Conservation (phyloP, 1,284 basidiomycete species). For the Ganoderma leucocontextum region DNA sequence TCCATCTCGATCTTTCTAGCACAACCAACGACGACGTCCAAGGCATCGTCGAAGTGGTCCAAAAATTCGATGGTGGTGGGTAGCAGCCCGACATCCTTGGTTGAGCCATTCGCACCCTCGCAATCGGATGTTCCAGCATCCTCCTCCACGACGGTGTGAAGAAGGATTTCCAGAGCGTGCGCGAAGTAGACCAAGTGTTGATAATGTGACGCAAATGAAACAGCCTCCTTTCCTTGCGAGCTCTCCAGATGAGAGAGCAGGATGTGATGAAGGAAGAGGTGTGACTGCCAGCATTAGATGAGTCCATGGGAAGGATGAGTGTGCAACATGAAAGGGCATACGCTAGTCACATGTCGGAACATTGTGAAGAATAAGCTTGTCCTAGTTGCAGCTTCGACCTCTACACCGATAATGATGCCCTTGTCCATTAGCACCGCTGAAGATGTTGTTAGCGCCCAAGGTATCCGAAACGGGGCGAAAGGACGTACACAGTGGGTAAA, state of each 20-base stretch:
- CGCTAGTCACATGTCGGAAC: slow-evolving; percentile 92
- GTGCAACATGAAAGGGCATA: slow-evolving; percentile 47
- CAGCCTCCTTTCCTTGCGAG: slow-evolving; percentile 79
- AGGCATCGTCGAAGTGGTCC: slow-evolving; percentile 90
- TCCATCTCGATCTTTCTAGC: slow-evolving; percentile 97
- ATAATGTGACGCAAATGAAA: slow-evolving; percentile 89
- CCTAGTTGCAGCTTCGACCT: slow-evolving; percentile 85
- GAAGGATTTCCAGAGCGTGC: slow-evolving; percentile 92
- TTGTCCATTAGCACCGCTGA: slow-evolving; percentile 97
- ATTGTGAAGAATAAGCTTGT: slow-evolving; percentile 89
- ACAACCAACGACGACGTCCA: slow-evolving; percentile 96
- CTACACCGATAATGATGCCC: slow-evolving; percentile 96
- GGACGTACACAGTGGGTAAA: slow-evolving; percentile 88
- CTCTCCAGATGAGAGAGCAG: slow-evolving; percentile 85
- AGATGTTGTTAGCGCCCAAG: not conserved
- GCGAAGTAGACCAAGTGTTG: slow-evolving; percentile 91
- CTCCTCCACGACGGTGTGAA: slow-evolving; percentile 95
- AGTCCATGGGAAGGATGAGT: not conserved
- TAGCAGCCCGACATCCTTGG: slow-evolving; percentile 55
- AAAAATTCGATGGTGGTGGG: slow-evolving; percentile 87
- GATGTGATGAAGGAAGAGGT: slow-evolving; percentile 94
- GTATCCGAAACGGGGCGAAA: slow-evolving; percentile 2
- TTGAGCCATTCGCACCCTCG: slow-evolving; percentile 21
- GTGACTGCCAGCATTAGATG: slow-evolving; percentile 63
- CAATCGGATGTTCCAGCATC: slow-evolving; percentile 56